Conservation (phyloP, 345 rosid species). For the Raphanus raphanistrum region DNA sequence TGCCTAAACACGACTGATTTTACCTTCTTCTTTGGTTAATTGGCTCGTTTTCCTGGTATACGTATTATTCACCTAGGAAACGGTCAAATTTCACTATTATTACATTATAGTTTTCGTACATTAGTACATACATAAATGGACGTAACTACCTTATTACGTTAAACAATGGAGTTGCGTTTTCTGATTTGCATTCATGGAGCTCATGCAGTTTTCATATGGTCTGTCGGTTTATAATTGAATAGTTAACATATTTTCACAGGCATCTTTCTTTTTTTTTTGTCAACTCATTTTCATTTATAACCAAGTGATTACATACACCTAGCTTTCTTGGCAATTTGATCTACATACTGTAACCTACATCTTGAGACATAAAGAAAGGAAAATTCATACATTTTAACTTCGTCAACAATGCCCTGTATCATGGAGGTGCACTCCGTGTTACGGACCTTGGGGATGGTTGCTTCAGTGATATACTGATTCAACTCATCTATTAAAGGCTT, state of each 20-base stretch:
- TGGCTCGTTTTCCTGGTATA: background rate
- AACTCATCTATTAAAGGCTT: too few relatives aligned
- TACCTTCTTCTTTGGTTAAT: background rate
- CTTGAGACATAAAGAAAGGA: too few relatives aligned
- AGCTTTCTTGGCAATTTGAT: too few relatives aligned
- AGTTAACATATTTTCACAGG: background rate
- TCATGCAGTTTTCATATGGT: background rate
- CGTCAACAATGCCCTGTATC: too few relatives aligned
- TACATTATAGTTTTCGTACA: background rate
- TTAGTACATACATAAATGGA: background rate
- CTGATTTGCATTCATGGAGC: constrained; percentile 11
- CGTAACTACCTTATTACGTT: background rate
- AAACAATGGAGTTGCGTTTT: constrained; percentile 1
- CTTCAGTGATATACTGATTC: too few relatives aligned
- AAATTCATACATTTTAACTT: too few relatives aligned
- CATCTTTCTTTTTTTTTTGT: too few relatives aligned
- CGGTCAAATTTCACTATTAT: background rate
- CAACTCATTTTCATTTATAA: too few relatives aligned
- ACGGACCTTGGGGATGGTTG: too few relatives aligned
- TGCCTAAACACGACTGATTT: background rate
- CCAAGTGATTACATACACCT: too few relatives aligned
- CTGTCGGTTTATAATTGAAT: background rate
- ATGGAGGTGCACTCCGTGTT: too few relatives aligned
- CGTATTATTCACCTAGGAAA: background rate
- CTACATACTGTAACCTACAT: too few relatives aligned